Conservation (phyloP, 2,329 filamentous ascomycete genomes). For the Cladosporium cucumerinum region DNA sequence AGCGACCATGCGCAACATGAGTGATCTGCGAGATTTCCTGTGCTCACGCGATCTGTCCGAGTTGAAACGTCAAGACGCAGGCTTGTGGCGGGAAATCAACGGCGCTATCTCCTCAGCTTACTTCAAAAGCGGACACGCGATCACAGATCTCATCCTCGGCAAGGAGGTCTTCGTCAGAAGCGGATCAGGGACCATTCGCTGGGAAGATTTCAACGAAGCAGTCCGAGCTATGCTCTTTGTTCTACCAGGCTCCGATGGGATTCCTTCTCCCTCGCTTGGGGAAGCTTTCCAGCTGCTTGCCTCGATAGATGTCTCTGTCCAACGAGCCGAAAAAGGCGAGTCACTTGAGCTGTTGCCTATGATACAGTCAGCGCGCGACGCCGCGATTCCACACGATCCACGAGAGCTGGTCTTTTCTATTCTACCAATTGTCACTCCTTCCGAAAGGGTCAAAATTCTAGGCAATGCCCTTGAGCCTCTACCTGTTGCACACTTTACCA, state of each 20-base stretch:
- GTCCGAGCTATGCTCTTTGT: not conserved
- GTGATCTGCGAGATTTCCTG: slow-evolving; percentile 1
- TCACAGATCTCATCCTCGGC: slow-evolving; percentile 11
- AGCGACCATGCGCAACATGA: slow-evolving; percentile 9
- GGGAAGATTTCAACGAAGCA: slow-evolving; percentile 6
- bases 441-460: not conserved
- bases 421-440: slow-evolving; percentile 12
- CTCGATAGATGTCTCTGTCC: slow-evolving; percentile 7
- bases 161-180: slow-evolving; percentile 7
- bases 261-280: not conserved
- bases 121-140: slow-evolving; percentile 5
- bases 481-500: slow-evolving; percentile 10
- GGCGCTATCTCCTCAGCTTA: slow-evolving; percentile 2
- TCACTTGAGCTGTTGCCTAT: slow-evolving; percentile 11
- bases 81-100: not conserved
- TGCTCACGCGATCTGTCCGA: not conserved
- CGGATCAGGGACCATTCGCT: not conserved
- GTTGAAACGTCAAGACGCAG: not conserved
- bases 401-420: slow-evolving; percentile 15
- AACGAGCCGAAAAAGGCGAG: not conserved
- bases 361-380: slow-evolving; percentile 5
- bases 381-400: not conserved
- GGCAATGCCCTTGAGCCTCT: not conserved
- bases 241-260: not conserved
- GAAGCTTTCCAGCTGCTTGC: not conserved